A percentile compares a stretch with the other conserved stretches of the same genome.
Evolutionary conservation across 2,329 filamentous ascomycete genomes (phyloP).

Genomic region (Calonectria fujianensis): DNA sequence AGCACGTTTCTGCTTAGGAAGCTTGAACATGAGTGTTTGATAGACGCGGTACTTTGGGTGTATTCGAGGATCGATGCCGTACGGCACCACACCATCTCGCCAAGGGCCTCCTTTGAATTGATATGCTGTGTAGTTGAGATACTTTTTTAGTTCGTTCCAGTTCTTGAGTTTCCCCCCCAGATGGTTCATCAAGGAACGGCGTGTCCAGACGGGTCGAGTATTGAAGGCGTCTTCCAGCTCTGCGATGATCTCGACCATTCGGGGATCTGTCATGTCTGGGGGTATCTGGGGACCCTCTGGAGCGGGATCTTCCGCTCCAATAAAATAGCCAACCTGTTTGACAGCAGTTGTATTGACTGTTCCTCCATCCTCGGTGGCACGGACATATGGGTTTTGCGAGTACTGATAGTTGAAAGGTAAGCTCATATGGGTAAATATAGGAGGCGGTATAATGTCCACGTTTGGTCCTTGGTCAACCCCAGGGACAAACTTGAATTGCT

Average conservation of each 20-base stretch:
- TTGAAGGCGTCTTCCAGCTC: constrained; percentile 80
- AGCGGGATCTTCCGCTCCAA: constrained; percentile 77
- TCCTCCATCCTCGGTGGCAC: constrained; percentile 73
- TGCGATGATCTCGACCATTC: constrained; percentile 78
- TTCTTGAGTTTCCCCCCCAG: constrained; percentile 72
- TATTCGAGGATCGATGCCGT: constrained; percentile 88
- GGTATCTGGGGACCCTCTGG: constrained; percentile 76
- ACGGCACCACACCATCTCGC: constrained; percentile 89
- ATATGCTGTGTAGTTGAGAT: constrained; percentile 90
- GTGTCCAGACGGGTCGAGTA: constrained; percentile 89
- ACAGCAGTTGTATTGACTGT: constrained; percentile 77
- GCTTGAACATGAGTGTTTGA: constrained; percentile 91
- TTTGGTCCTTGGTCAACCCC: constrained; percentile 75
- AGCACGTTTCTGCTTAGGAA: constrained; percentile 72
- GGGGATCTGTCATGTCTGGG: constrained; percentile 75
- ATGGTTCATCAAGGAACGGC: constrained; percentile 86
- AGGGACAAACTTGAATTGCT: constrained; percentile 80
- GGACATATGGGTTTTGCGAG: constrained; percentile 88
- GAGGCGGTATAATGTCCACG: constrained; percentile 85
- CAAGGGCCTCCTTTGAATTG: constrained; percentile 95
- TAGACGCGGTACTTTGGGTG: constrained; percentile 87
- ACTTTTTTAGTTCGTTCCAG: constrained; percentile 80
- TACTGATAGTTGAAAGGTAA: constrained; percentile 88
- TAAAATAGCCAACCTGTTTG: constrained; percentile 75
- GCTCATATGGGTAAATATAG: constrained; percentile 83